These are phyloP conservation scores for Jamesozyma rosinii DNA, from an alignment of 805 yeast species.

Conservation along the genomic window DNA sequence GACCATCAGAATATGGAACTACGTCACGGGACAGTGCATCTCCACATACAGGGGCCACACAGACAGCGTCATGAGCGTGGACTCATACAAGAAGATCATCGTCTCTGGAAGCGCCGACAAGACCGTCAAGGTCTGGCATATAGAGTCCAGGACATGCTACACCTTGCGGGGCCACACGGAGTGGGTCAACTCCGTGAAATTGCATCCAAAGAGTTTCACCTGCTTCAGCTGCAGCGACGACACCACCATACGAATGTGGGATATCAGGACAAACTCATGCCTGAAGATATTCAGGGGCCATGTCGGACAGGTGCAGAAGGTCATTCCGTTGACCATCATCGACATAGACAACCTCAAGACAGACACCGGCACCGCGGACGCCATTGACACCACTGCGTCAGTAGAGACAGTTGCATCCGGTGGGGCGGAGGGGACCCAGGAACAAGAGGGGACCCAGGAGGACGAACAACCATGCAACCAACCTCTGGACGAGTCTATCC, in stretches of 20 bases:
- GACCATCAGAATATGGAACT: constrained; percentile 92
- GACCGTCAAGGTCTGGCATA: constrained; percentile 94
- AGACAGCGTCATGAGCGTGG: constrained; percentile 77
- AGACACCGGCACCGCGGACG: constrained; percentile 19
- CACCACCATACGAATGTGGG: constrained; percentile 92
- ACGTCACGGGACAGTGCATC: constrained; percentile 86
- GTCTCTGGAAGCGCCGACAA: constrained; percentile 91
- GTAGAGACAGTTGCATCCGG: neutral
- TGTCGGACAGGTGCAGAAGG: constrained; percentile 88
- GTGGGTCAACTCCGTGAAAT: constrained; percentile 83
- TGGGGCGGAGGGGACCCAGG: neutral
- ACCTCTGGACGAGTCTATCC: constrained; percentile 20
- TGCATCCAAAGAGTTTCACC: constrained; percentile 69
- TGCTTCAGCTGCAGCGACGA: constrained; percentile 87
- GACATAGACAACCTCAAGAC: constrained; percentile 46
- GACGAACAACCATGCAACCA: constrained; percentile 4
- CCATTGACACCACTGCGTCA: constrained; percentile 3
- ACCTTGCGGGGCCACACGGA: constrained; percentile 89
- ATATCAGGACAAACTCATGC: constrained; percentile 69
- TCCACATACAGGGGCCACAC: constrained; percentile 91
- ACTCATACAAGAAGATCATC: constrained; percentile 68
- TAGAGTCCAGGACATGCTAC: constrained; percentile 83
- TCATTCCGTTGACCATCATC: constrained; percentile 71
- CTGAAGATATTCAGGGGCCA: constrained; percentile 76
- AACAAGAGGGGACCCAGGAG: constrained; percentile 1